Evolutionary conservation across 1,139 yeast genomes (phyloP), one percentile per base, ranked within the genome.

Genomic region (Barnettozyma hawaiiensis): DNA sequence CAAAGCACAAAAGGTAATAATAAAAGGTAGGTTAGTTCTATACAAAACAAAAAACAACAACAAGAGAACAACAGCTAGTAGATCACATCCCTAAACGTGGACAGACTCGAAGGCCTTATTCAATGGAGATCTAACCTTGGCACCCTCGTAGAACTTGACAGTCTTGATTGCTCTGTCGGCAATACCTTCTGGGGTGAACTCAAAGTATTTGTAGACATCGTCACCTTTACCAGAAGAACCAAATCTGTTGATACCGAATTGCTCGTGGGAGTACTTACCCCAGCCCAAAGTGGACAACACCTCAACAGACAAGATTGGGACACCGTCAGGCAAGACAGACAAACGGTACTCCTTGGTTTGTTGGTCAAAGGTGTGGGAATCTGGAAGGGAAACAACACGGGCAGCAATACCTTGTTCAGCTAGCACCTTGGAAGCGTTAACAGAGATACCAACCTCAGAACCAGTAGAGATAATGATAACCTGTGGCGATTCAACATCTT

Each of bases 161-260:
- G 92, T 83, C 74, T 83, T 81, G 58, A 72, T 70, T 53, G 90
- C 97, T 70, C 90, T 87, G 61, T 76, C 73, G 59, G 95, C 92
- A 67, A 94, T 76, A 56, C 96, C 96, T 64, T 87, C 97, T 54
- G 94, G 84, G 44, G 96, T 90, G 75, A 94, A 92, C 54, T 78
- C 96, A 58, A 90, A 86, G 74, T 64, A 72, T 69, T 85, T 78
- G 81, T 81, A 94, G 48, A 92, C 77, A 50, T 85, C 87, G 48
- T 71, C 70, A 62, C 84, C 95, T 66, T 87, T 86, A 66, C 96
- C 98, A 50, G 97, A 89, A 53, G 94, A 95, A 77, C 99, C 99
- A 64, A 92, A 94, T 71, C 89, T 80, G 78, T 89, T 79, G 65
- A 94, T 76, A 68, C 97, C 97, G 62, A 92, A 86, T 68, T 89